These are phyloP conservation scores for Phanerochaete sordida DNA, from an alignment of 768 basidiomycete genomes.

Conservation along the genomic window DNA sequence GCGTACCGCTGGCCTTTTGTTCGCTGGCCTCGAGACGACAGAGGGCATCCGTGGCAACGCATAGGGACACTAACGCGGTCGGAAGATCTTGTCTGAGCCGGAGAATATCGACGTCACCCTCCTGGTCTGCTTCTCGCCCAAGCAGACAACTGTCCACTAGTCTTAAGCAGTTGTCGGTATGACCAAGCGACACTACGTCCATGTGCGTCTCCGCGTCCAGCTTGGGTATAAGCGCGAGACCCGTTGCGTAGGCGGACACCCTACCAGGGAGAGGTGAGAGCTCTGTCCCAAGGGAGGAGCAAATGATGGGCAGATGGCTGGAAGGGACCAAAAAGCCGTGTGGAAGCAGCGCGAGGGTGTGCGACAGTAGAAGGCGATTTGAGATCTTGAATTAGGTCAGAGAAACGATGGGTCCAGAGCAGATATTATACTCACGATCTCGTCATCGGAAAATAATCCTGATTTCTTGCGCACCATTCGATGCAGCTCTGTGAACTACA, in stretches of 20 bases:
- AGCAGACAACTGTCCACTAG: conserved; percentile 64
- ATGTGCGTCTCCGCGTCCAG: conserved; percentile 10
- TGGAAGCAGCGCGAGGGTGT: conserved; percentile 46
- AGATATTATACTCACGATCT: conserved; percentile 26
- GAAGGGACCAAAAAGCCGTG: conserved; percentile 35
- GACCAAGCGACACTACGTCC: conserved; percentile 37
- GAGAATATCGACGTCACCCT: conserved; percentile 1
- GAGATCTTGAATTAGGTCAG: conserved; percentile 39
- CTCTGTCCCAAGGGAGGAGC: conserved; percentile 33
- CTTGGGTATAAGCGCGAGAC: conserved; percentile 36
- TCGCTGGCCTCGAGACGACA: conserved; percentile 16
- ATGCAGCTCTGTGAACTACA: conserved; percentile 26
- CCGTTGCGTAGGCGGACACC: conserved; percentile 35
- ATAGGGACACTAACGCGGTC: conserved; percentile 47
- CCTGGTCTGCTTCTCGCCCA: conserved; percentile 45
- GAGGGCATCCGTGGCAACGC: conserved; percentile 43
- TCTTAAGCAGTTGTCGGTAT: conserved; percentile 52
- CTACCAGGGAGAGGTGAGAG: conserved; percentile 37
- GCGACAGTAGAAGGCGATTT: conserved; percentile 49
- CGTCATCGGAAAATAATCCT: conserved; percentile 22
- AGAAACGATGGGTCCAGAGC: not conserved
- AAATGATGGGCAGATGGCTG: conserved; percentile 24
- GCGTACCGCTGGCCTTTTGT: conserved; percentile 20
- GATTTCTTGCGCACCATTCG: conserved; percentile 33
- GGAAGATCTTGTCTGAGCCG: conserved; percentile 32